Evolutionary conservation across 768 basidiomycete species (phyloP).

Genomic region (Auriscalpium orientale): DNA sequence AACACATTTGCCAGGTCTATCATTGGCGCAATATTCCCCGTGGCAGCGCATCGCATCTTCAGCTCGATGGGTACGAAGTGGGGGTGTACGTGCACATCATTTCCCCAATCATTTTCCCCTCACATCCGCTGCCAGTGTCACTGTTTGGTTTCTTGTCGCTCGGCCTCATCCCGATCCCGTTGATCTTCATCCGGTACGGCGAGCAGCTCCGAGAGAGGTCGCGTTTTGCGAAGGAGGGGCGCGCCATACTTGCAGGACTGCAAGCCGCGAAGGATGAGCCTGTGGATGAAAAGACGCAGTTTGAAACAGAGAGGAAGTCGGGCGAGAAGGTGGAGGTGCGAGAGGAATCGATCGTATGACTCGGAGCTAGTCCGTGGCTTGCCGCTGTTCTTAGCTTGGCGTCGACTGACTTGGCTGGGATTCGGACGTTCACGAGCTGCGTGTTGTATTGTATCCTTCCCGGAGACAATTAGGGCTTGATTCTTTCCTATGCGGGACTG

Average conservation of each 20-base stretch:
- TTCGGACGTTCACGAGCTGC: too few species aligned
- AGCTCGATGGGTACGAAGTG: conserved; percentile 17
- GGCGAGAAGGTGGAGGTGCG: too few species aligned
- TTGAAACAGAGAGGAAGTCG: background rate
- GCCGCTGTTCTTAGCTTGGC: too few species aligned
- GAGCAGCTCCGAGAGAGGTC: conserved; percentile 16
- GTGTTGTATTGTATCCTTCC: too few species aligned
- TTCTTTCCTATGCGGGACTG: too few species aligned
- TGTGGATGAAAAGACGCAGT: background rate
- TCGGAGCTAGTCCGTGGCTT: too few species aligned
- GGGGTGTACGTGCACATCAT: conserved; percentile 11
- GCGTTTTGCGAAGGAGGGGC: conserved; percentile 15
- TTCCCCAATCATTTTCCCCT: too few species aligned
- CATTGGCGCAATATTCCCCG: conserved; percentile 15
- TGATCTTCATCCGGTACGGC: conserved; percentile 19
- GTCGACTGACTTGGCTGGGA: too few species aligned
- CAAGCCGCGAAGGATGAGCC: background rate
- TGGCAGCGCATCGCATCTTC: conserved; percentile 14
- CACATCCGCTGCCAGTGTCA: conserved; percentile 8
- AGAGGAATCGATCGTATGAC: too few species aligned
- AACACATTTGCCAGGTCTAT: conserved; percentile 16
- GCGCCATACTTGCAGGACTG: conserved; percentile 7
- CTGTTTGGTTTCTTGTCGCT: conserved; percentile 19
- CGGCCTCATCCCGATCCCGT: conserved; percentile 16
- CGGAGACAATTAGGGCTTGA: too few species aligned